These are phyloP conservation scores for Pisolithus marmoratus DNA, from an alignment of 768 basidiomycete species.

Conservation along the genomic window DNA sequence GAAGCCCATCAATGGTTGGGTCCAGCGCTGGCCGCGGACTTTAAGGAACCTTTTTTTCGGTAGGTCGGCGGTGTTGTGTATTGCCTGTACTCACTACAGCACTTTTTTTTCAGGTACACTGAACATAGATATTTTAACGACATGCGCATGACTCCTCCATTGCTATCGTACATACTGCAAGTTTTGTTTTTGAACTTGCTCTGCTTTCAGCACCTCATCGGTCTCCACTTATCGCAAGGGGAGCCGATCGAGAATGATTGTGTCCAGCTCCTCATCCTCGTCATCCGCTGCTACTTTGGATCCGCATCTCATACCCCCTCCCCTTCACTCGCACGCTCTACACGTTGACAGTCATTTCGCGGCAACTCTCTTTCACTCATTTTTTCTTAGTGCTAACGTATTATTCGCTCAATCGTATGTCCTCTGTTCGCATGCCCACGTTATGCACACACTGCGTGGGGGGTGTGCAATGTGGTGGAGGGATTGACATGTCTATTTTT, in stretches of 20 bases:
- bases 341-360: background rate
- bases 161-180: slow-evolving; percentile 29
- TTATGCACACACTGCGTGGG: background rate
- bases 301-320: background rate
- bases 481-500: background rate
- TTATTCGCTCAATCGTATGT: slow-evolving; percentile 2
- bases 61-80: background rate
- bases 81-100: no score
- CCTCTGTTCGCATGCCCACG: background rate
- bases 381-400: background rate
- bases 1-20: slow-evolving; percentile 24
- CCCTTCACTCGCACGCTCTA: background rate
- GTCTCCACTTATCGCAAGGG: background rate
- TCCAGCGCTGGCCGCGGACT: slow-evolving; percentile 25
- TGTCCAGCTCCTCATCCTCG: background rate
- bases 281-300: background rate
- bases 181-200: slow-evolving; percentile 25
- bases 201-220: no score
- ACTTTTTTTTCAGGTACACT: slow-evolving; percentile 8
- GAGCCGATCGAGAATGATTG: background rate
- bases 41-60: slow-evolving; percentile 13
- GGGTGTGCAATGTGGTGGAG: background rate
- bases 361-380: background rate
- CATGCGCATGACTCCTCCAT: slow-evolving; percentile 15
- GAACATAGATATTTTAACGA: slow-evolving; percentile 24